Base-by-base conservation (phyloP, 2,329 filamentous ascomycete genomes). In the Trichophaea hybrida region DNA sequence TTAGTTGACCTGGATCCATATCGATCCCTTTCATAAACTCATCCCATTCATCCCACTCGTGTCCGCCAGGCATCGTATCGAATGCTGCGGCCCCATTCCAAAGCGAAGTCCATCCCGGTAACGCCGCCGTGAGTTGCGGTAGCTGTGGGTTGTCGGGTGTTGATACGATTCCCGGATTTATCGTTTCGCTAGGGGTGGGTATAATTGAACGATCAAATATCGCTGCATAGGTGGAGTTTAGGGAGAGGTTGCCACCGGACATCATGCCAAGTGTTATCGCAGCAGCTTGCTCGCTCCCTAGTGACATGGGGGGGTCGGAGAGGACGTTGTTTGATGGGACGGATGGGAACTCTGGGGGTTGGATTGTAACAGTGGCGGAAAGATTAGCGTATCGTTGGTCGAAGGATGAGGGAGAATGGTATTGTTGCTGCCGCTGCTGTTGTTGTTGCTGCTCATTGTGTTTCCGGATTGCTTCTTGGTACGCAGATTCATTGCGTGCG, bases 401-500 rank as follows among this genome's bases (percentile, higher is more conserved):
- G 24, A 33, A 12, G 24, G 13, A 17, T 58, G 62, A 13, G 37
- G 24, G 61, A 57, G 10, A 59, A 59, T 17, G 61, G 58, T 50
- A 2, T 6, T 46, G 59, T 51, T 59, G 62, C 24, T 48, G 60
- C 37, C 31, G 46, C 24, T 33, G 60, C 44, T 38, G 49, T 15
- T 60, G 43, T 15, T 40, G 44, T 5, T 35, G 52, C 58, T 24
- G 33, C 52, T 62, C 35, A 53, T 55, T 8, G 58, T 57, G 31
- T 61, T 55, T n/a, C 55, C 35, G 43, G 2, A 15, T 12, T 33
- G 34, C 32, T 31, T 46, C 50, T 8, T 24, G 17, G n/a, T 58
- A 37, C 34, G 31, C 32, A 24, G 40, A 31, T 48, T 55, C 61
- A 32, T 64, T 64, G 55, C 56, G 59, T 46, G 59, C 83, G 57